Evolutionary conservation across 345 rosid genomes (phyloP), one percentile per base, ranked within the genome.

Genomic region (Gossypium stocksii): DNA sequence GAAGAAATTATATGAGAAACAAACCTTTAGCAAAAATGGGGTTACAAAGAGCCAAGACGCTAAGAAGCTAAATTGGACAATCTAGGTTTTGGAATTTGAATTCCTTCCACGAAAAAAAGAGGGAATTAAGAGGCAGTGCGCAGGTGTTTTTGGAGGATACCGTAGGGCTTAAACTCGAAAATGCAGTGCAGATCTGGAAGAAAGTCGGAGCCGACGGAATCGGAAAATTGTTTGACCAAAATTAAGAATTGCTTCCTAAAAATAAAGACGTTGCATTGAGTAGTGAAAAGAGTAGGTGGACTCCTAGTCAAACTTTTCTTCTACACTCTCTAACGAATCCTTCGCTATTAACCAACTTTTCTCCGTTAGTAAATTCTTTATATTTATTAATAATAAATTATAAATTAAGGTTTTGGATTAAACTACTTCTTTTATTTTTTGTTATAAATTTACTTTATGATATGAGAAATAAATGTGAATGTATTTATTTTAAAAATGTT

Each of bases 141-240:
- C 41, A 34, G 13, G 51, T 12, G 51, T 46, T 66, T 1, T 34
- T 34, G 1, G 12, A 57, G 59, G 75, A 17, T 69, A 72, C 23
- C 16, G 75, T 25, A 23, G 53, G 63, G 34, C 16, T 17, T 27
- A 64, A 69, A 25, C 41, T 51, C 58, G 13, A 19, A 49, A 51
- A 23, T 25, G 75, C 75, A 41, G 66, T 57, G 66, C 66, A 57
- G 75, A 72, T 72, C 66, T 59, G 57, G 45, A 69, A 48, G 73
- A 67, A 3, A 12, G 10, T 10, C 41, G 41, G 41, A 34, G 41
- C 7, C 41, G 1, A 34, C 41, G 71, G 38, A 46, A 45, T 13
- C 2, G 13, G 41, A 67, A 67, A 45, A 22, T 43, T 11, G 71
- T 66, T 66, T 66, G 71, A 46, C 71, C 56, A 22, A 66, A 66